A percentile compares a stretch with the other conserved stretches of the same genome.
Conservation (phyloP, 352 stramenopile genomes). For the Globisporangium spinosum region DNA sequence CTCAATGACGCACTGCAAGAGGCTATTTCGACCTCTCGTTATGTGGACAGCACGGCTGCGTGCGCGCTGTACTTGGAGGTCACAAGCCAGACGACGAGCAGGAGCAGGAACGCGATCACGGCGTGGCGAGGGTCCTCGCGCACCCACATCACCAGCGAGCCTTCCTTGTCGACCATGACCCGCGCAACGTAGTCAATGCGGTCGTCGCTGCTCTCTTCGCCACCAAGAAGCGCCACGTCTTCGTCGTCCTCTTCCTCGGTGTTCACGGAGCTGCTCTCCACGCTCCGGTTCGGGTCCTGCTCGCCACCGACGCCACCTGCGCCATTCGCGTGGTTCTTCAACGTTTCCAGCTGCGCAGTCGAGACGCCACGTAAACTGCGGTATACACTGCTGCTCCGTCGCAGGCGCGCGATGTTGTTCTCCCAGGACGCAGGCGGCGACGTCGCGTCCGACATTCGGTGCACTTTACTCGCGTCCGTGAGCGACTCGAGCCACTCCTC, state of each 20-base stretch:
- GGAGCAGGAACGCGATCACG: slow-evolving; percentile 50
- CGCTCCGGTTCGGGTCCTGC: slow-evolving; percentile 12
- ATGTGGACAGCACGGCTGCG: slow-evolving; percentile 11
- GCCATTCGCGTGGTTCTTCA: background rate
- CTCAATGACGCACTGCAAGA: background rate
- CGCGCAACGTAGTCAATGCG: slow-evolving; percentile 19
- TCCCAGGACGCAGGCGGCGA: slow-evolving; percentile 34
- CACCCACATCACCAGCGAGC: slow-evolving; percentile 66
- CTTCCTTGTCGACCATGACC: slow-evolving; percentile 46
- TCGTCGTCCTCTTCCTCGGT: slow-evolving; percentile 22
- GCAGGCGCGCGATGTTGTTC: slow-evolving; percentile 31
- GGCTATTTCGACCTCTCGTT: background rate
- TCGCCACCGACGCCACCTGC: slow-evolving; percentile 1
- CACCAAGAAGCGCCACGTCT: slow-evolving; percentile 18
- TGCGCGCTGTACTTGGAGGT: slow-evolving; percentile 5
- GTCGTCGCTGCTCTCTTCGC: slow-evolving; percentile 18
- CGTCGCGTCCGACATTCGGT: slow-evolving; percentile 18
- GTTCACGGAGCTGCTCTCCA: slow-evolving; percentile 1
- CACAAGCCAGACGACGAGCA: slow-evolving; percentile 56
- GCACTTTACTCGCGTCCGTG: slow-evolving; percentile 61
- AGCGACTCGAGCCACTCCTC: slow-evolving; percentile 80
- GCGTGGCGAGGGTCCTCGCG: slow-evolving; percentile 64
- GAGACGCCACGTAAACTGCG: slow-evolving; percentile 15
- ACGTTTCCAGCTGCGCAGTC: background rate
- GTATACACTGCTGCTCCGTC: slow-evolving; percentile 19